These are phyloP conservation scores for Dioscorea dumetorum DNA, from an alignment of 106 monocot genomes.

Conservation along the genomic window DNA sequence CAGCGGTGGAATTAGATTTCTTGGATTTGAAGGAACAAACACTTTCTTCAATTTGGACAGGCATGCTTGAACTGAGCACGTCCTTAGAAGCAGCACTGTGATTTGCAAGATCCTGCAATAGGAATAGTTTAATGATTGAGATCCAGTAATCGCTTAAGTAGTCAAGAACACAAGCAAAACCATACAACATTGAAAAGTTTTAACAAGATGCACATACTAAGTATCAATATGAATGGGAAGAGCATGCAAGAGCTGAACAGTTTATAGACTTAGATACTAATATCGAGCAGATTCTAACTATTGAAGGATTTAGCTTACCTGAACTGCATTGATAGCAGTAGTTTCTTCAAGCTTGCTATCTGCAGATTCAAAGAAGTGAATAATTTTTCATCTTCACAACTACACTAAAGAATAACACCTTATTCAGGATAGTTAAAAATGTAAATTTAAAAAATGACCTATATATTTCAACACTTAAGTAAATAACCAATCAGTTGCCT, in stretches of 20 bases:
- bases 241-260: no score
- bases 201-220: background rate
- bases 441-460: background rate
- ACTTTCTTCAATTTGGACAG: conserved; percentile 52
- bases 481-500: no score
- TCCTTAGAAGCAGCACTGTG: conserved; percentile 22
- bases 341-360: conserved; percentile 10
- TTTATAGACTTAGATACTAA: no score
- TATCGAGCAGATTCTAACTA: no score
- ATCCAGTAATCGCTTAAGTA: background rate
- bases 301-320: conserved; percentile 23
- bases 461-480: no score
- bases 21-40: conserved; percentile 55
- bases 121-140: background rate
- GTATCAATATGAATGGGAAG: no score
- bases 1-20: conserved; percentile 23
- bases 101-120: conserved; percentile 1
- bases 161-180: background rate
- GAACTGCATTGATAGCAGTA: conserved; percentile 4
- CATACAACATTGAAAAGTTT: background rate
- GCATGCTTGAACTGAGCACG: conserved; percentile 22
- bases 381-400: background rate
- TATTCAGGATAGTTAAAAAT: background rate
- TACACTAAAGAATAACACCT: no score
- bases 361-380: conserved; percentile 12